phyloP scores from a whole-genome alignment of 257 asterid genomes.

The Vinca minor region DNA sequence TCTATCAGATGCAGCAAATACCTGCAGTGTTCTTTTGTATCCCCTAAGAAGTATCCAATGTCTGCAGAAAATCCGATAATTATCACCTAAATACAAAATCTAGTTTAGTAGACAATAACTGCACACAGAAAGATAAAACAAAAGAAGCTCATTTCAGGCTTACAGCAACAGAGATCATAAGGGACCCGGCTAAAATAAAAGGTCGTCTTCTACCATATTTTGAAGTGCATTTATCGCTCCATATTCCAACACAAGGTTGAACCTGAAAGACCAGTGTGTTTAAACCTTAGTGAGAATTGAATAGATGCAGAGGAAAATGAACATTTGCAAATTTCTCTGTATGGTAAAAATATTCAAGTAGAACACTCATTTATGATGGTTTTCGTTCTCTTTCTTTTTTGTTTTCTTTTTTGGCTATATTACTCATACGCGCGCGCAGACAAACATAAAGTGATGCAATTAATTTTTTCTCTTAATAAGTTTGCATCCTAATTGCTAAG shows the following conservation, averaged over 20 bases:
- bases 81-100: conserved; percentile 62
- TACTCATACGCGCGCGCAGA: too few species aligned
- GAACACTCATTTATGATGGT: neutral
- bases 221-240: conserved; percentile 93
- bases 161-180: conserved; percentile 81
- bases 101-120: conserved; percentile 32
- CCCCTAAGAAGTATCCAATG: conserved; percentile 94
- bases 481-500: too few species aligned
- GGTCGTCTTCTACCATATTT: conserved; percentile 92
- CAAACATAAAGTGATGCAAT: neutral
- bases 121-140: conserved; percentile 10
- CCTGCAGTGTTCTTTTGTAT: conserved; percentile 99
- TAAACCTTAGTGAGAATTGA: neutral
- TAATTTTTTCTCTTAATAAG: neutral
- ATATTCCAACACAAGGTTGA: conserved; percentile 99
- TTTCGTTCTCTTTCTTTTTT: neutral
- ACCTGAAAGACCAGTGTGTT: conserved; percentile 47
- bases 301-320: neutral
- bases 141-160: conserved; percentile 27
- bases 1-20: conserved; percentile 24
- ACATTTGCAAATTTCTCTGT: neutral
- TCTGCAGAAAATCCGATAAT: conserved; percentile 96
- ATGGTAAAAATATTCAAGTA: neutral
- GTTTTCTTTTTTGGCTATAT: too few species aligned
- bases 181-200: conserved; percentile 71